Conservation (phyloP, 495 filamentous ascomycete species). For the Aspergillus panamensis region DNA sequence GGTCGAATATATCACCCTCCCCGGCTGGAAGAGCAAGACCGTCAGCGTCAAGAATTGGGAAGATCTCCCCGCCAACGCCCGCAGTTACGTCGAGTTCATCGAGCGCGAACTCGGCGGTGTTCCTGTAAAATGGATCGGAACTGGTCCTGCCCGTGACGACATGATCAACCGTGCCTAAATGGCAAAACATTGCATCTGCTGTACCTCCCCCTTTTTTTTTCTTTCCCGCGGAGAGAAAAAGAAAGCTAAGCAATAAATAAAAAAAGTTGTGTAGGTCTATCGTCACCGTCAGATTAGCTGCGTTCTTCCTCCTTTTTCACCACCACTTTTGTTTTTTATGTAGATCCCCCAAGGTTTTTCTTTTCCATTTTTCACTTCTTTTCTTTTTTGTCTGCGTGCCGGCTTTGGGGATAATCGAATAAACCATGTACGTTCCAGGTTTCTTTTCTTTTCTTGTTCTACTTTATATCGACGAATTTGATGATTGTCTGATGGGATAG, state of each 20-base stretch:
- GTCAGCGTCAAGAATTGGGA: slow-evolving; percentile 58
- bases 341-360: not conserved
- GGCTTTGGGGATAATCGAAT: not conserved
- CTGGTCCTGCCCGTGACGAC: slow-evolving; percentile 68
- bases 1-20: slow-evolving; percentile 68
- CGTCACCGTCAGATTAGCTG: not conserved
- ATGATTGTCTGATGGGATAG: not conserved
- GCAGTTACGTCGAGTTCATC: slow-evolving; percentile 71
- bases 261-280: not conserved
- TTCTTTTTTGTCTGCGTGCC: slow-evolving; percentile 4
- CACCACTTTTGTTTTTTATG: not conserved
- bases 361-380: not conserved
- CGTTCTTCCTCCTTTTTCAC: not conserved
- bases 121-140: slow-evolving; percentile 72
- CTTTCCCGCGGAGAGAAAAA: not conserved
- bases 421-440: slow-evolving; percentile 7
- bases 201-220: too few relatives aligned
- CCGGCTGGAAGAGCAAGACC: slow-evolving; percentile 74
- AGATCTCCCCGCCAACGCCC: slow-evolving; percentile 71
- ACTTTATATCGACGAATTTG: slow-evolving; percentile 4
- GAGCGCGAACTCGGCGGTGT: slow-evolving; percentile 69
- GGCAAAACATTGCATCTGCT: not conserved
- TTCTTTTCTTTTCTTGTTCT: not conserved
- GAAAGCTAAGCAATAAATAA: not conserved
- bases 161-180: slow-evolving; percentile 54